These are phyloP conservation scores for Coemansia javaensis DNA, from an alignment of 192 early-diverging fungal genomes.

Conservation along the genomic window DNA sequence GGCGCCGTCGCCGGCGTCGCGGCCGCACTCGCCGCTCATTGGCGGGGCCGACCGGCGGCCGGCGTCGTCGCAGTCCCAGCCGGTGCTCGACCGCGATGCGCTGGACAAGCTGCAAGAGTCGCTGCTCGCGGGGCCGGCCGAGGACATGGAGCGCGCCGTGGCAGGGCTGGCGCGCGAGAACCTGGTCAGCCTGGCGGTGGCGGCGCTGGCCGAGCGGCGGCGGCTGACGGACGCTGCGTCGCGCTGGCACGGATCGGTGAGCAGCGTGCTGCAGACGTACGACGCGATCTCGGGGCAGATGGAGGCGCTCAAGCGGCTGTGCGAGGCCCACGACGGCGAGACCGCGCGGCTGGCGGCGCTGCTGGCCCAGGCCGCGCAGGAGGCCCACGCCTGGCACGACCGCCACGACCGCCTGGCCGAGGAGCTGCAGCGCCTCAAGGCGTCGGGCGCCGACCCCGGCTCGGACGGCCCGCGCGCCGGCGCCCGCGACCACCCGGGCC, in stretches of 20 bases:
- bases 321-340: constrained; percentile 11
- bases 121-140: constrained; percentile 8
- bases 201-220: constrained; percentile 17
- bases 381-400: constrained; percentile 31
- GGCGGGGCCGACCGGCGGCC: neutral
- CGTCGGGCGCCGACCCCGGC: neutral
- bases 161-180: constrained; percentile 12
- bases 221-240: constrained; percentile 3
- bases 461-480: neutral
- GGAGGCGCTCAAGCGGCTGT: constrained; percentile 17
- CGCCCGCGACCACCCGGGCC: neutral
- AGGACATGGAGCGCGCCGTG: constrained; percentile 21
- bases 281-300: constrained; percentile 22
- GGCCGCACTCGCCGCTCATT: constrained; percentile 26
- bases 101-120: constrained; percentile 10
- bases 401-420: constrained; percentile 8
- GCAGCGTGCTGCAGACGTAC: constrained; percentile 22
- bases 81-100: constrained; percentile 15
- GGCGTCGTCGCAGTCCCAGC: neutral
- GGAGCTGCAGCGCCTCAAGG: constrained; percentile 10
- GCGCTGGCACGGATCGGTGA: constrained; percentile 14
- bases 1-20: constrained; percentile 19
- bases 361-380: constrained; percentile 28
- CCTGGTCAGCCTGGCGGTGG: constrained; percentile 13
- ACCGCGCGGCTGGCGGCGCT: constrained; percentile 16